phyloP scores from a whole-genome alignment of 192 early-diverging fungal genomes.

The Spizellomyces punctatus region DNA sequence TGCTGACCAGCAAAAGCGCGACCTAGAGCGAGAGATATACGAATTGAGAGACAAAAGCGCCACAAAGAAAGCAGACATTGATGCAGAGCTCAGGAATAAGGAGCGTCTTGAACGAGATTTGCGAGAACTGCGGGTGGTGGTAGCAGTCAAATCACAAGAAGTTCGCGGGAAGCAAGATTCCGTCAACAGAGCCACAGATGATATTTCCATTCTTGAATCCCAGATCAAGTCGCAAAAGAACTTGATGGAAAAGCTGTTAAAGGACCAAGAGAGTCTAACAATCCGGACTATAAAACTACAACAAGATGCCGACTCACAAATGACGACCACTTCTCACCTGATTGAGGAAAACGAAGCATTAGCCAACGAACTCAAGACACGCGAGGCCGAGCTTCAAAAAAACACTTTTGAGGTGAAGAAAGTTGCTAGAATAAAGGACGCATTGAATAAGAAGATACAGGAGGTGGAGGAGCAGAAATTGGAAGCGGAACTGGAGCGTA shows the following conservation, averaged over 20 bases:
- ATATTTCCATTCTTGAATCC: slow-evolving; percentile 54
- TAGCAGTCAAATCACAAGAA: slow-evolving; percentile 63
- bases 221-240: slow-evolving; percentile 57
- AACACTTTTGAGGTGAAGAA: slow-evolving; percentile 52
- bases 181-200: slow-evolving; percentile 62
- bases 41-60: slow-evolving; percentile 59
- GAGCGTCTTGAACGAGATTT: slow-evolving; percentile 62
- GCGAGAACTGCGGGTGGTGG: slow-evolving; percentile 57
- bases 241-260: slow-evolving; percentile 57
- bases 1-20: slow-evolving; percentile 52
- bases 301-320: slow-evolving; percentile 61
- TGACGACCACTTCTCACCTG: slow-evolving; percentile 47
- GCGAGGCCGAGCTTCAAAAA: slow-evolving; percentile 49
- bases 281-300: slow-evolving; percentile 55
- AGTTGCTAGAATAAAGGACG: slow-evolving; percentile 51
- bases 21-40: slow-evolving; percentile 59
- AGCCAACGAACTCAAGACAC: slow-evolving; percentile 44
- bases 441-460: slow-evolving; percentile 57
- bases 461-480: slow-evolving; percentile 56
- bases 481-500: slow-evolving; percentile 55
- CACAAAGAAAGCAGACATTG: slow-evolving; percentile 61
- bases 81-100: slow-evolving; percentile 58
- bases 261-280: slow-evolving; percentile 54
- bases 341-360: slow-evolving; percentile 50
- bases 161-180: slow-evolving; percentile 58